These are phyloP conservation scores for Ceratobasidium sp. DNA, from an alignment of 1,284 basidiomycete genomes.

Conservation along the genomic window DNA sequence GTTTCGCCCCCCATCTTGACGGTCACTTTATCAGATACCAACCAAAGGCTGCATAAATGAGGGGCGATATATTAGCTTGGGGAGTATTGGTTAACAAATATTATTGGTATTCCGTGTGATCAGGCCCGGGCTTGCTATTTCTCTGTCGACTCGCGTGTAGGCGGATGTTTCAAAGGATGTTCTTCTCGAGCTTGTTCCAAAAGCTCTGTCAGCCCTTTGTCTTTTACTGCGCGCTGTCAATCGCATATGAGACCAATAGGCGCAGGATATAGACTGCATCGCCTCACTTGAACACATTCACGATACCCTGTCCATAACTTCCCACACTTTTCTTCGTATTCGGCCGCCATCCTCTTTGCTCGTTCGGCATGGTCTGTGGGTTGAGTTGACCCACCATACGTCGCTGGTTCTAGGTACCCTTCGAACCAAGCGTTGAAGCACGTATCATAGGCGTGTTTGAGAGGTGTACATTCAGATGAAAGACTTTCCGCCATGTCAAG, in stretches of 20 bases:
- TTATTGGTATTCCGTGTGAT: too few relatives aligned
- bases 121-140: conserved; percentile 4
- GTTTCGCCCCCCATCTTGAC: too few relatives aligned
- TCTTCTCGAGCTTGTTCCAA: conserved; percentile 82
- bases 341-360: conserved; percentile 61
- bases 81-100: too few relatives aligned
- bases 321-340: conserved; percentile 85
- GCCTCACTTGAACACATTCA: conserved; percentile 72
- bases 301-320: conserved; percentile 80
- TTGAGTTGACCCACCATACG: conserved; percentile 46
- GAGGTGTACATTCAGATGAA: conserved; percentile 81
- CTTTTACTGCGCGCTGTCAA: conserved; percentile 77
- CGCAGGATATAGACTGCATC: conserved; percentile 40
- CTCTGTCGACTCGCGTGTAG: conserved; percentile 42
- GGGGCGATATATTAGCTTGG: too few relatives aligned
- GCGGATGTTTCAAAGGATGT: conserved; percentile 71
- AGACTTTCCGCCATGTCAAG: conserved; percentile 70
- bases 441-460: conserved; percentile 87
- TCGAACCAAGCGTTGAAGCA: conserved; percentile 98
- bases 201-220: conserved; percentile 76
- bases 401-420: conserved; percentile 85
- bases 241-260: neutral
- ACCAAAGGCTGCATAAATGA: too few relatives aligned
- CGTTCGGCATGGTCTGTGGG: conserved; percentile 51
- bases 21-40: too few relatives aligned